A percentile compares a stretch with the other conserved stretches of the same genome.
These are phyloP conservation scores for Isochrysis galbana DNA, from an alignment of 78 protist species.

Conservation along the genomic window DNA sequence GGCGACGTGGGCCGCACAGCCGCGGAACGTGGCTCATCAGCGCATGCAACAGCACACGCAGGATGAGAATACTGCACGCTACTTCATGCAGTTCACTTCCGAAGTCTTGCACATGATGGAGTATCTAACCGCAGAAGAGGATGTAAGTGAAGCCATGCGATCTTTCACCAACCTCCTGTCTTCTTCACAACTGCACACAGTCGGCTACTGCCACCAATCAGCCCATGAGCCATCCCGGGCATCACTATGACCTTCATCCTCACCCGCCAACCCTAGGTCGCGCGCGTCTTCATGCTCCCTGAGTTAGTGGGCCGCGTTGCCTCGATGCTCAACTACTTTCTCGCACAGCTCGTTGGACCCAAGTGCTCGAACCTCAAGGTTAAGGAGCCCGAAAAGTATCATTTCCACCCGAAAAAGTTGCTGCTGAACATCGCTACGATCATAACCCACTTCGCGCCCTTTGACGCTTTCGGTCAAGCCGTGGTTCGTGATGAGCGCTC, in stretches of 20 bases:
- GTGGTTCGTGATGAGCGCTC: neutral
- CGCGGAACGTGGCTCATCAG: neutral
- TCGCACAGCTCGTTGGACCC: conserved; percentile 50
- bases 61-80: neutral
- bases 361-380: conserved; percentile 53
- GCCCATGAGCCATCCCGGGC: neutral
- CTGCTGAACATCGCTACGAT: conserved; percentile 25
- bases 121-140: neutral
- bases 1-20: neutral
- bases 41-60: neutral
- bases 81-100: neutral
- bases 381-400: conserved; percentile 19
- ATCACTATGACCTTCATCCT: neutral
- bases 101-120: neutral
- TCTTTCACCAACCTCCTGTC: neutral
- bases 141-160: neutral
- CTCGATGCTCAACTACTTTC: conserved; percentile 48
- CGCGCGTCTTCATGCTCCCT: neutral
- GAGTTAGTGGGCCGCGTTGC: conserved; percentile 55
- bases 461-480: neutral
- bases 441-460: neutral
- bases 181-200: no score
- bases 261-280: neutral
- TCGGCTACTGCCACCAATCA: neutral
- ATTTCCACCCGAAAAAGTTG: conserved; percentile 22